Conservation (phyloP, 2,329 filamentous ascomycete species). For the Epichloe brachyelytri region DNA sequence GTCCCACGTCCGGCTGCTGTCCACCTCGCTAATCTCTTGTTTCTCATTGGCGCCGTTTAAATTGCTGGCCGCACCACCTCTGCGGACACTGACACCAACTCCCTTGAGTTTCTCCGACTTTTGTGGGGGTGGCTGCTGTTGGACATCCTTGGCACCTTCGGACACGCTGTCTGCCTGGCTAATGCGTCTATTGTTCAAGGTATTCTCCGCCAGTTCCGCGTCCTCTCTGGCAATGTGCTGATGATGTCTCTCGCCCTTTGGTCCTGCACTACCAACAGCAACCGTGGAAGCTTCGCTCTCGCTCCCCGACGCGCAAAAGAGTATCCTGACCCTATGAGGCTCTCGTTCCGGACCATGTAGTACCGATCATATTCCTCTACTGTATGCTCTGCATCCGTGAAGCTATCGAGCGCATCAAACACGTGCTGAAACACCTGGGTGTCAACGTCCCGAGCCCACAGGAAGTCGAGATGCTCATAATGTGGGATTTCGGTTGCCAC, state of each 20-base stretch:
- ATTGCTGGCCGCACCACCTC: slow-evolving; percentile 2
- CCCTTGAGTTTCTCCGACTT: slow-evolving; percentile 17
- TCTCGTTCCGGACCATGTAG: slow-evolving; percentile 35
- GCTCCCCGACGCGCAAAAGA: slow-evolving; percentile 16
- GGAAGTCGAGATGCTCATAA: slow-evolving; percentile 93
- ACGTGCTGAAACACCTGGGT: slow-evolving; percentile 80
- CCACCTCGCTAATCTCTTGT: not conserved
- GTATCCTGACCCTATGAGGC: slow-evolving; percentile 29
- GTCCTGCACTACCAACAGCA: slow-evolving; percentile 6
- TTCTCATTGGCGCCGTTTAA: not conserved
- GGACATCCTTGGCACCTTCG: not conserved
- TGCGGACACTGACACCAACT: slow-evolving; percentile 15
- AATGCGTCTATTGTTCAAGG: not conserved
- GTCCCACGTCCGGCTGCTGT: not conserved
- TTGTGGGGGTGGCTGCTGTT: not conserved
- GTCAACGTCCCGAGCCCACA: slow-evolving; percentile 84
- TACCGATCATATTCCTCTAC: slow-evolving; percentile 50
- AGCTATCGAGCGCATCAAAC: slow-evolving; percentile 72
- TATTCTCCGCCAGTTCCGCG: not conserved
- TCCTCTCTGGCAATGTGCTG: slow-evolving; percentile 19
- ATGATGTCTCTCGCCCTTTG: slow-evolving; percentile 8
- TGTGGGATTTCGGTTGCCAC: slow-evolving; percentile 77
- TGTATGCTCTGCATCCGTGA: slow-evolving; percentile 43
- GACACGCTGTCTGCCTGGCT: not conserved
- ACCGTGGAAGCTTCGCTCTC: slow-evolving; percentile 25